Percentiles rank a stretch among this genome's conserved stretches.
phyloP scores from a whole-genome alignment of 2,329 filamentous ascomycete species.

The Alternaria triticimaculans region DNA sequence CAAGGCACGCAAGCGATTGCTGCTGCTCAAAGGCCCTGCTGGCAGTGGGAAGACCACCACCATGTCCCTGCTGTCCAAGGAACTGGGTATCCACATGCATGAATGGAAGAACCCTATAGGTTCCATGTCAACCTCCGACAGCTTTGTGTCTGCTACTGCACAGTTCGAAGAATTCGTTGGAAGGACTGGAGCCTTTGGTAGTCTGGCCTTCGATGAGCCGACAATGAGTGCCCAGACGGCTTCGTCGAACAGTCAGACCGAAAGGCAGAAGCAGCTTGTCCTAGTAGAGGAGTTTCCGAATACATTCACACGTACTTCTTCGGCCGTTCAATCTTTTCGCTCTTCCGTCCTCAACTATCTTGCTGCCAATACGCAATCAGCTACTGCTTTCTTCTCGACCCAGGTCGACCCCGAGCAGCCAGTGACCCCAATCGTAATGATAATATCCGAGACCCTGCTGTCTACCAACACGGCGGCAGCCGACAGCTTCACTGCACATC shows the following conservation, averaged over 20 bases:
- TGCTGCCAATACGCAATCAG: slow-evolving; percentile 67
- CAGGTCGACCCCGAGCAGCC: slow-evolving; percentile 28
- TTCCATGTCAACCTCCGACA: slow-evolving; percentile 64
- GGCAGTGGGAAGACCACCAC: slow-evolving; percentile 95
- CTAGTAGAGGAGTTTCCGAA: slow-evolving; percentile 60
- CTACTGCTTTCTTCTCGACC: slow-evolving; percentile 53
- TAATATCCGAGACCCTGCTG: slow-evolving; percentile 89
- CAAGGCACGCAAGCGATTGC: slow-evolving; percentile 67
- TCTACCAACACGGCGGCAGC: slow-evolving; percentile 84
- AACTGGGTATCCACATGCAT: slow-evolving; percentile 77
- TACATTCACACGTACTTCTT: slow-evolving; percentile 55
- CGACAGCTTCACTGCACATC: slow-evolving; percentile 92
- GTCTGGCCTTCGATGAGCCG: slow-evolving; percentile 61
- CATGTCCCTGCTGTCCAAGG: slow-evolving; percentile 75
- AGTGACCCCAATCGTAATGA: slow-evolving; percentile 74
- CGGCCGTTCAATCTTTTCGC: slow-evolving; percentile 64
- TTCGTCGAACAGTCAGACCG: slow-evolving; percentile 15
- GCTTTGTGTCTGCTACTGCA: slow-evolving; percentile 72
- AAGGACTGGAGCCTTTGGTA: slow-evolving; percentile 79
- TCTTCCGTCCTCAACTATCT: slow-evolving; percentile 77
- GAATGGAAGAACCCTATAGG: slow-evolving; percentile 89
- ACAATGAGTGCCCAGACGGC: slow-evolving; percentile 16
- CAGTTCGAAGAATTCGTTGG: slow-evolving; percentile 94
- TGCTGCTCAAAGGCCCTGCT: slow-evolving; percentile 88
- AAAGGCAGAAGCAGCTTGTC: slow-evolving; percentile 50